Percentiles rank a stretch among this genome's conserved stretches.
Conservation (phyloP, 148 eudicot genomes). For the Persicaria maculosa region DNA sequence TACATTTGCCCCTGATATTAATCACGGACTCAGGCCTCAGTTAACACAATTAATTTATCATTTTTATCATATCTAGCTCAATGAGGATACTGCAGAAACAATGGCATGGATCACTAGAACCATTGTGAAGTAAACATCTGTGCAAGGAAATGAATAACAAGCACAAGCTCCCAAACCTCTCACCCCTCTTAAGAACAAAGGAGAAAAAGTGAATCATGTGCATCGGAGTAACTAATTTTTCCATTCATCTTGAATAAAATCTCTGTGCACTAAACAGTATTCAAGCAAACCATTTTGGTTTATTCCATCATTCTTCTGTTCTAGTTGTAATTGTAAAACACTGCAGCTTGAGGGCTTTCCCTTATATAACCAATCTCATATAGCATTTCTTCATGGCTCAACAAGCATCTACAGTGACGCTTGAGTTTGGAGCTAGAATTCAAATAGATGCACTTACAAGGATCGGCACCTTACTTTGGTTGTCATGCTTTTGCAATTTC, state of each 20-base stretch:
- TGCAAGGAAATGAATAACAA: background rate
- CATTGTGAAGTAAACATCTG: background rate
- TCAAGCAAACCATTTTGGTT: background rate
- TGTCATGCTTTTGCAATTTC: constrained; percentile 15
- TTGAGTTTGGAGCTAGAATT: background rate
- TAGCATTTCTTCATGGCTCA: background rate
- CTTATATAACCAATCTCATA: background rate
- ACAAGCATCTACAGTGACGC: background rate
- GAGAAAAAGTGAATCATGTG: too few relatives aligned
- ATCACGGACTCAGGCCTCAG: too few relatives aligned
- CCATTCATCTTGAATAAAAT: background rate
- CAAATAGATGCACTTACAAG: background rate
- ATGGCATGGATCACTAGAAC: background rate
- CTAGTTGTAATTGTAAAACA: background rate
- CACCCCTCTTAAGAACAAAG: background rate
- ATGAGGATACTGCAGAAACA: background rate
- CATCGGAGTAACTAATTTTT: background rate
- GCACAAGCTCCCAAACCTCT: background rate
- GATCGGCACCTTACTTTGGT: constrained; percentile 21
- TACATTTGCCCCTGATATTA: too few relatives aligned
- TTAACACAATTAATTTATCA: background rate
- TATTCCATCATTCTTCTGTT: background rate
- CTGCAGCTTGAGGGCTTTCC: background rate
- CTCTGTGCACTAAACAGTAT: too few relatives aligned
- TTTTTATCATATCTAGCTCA: background rate